Evolutionary conservation across 2,329 filamentous ascomycete species (phyloP).

Genomic region (Dactylella cylindrospora): DNA sequence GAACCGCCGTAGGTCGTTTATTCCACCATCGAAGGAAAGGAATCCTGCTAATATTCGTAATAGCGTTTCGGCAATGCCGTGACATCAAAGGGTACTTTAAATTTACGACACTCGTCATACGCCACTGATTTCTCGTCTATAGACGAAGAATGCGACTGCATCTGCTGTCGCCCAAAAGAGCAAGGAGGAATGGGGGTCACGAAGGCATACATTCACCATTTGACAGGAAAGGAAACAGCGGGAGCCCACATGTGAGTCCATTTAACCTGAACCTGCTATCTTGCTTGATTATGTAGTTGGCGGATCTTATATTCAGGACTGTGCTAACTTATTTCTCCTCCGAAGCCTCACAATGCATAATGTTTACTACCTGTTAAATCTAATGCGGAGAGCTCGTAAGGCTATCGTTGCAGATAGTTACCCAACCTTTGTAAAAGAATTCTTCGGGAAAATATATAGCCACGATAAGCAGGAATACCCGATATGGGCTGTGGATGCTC

Average conservation of each 20-base stretch:
- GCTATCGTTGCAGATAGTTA: constrained; percentile 80
- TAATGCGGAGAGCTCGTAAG: constrained; percentile 75
- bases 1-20: constrained; percentile 68
- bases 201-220: constrained; percentile 85
- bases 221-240: constrained; percentile 90
- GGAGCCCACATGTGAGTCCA: constrained; percentile 66
- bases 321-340: constrained; percentile 33
- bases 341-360: constrained; percentile 88
- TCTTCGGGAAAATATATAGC: constrained; percentile 74
- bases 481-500: constrained; percentile 77
- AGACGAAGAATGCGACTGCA: constrained; percentile 78
- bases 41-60: background rate
- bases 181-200: constrained; percentile 74
- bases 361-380: constrained; percentile 81
- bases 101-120: constrained; percentile 74
- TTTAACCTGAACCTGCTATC: background rate
- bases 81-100: constrained; percentile 76
- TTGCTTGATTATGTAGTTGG: background rate
- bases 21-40: background rate
- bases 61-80: constrained; percentile 90
- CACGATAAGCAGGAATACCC: constrained; percentile 68
- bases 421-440: constrained; percentile 73
- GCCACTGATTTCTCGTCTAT: constrained; percentile 79
- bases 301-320: background rate
- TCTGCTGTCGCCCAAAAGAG: constrained; percentile 68